A percentile compares a stretch with the other conserved stretches of the same genome.
Conservation (phyloP, 1,139 yeast genomes). For the Kluyveromyces marxianus region DNA sequence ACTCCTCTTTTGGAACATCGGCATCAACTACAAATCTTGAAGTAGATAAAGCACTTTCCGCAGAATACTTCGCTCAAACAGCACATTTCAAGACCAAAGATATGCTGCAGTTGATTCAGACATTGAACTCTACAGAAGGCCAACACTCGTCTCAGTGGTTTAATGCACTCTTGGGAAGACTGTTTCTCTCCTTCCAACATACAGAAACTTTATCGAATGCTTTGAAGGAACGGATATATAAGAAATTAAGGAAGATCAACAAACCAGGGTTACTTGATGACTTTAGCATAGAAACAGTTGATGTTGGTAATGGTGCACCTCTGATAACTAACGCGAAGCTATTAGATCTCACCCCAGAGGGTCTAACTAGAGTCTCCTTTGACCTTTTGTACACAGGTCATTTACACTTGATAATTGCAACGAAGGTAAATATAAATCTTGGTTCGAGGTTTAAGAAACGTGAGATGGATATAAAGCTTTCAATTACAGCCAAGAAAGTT, state of each 20-base stretch:
- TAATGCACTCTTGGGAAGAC: slow-evolving; percentile 75
- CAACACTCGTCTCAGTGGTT: slow-evolving; percentile 84
- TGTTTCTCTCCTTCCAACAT: slow-evolving; percentile 67
- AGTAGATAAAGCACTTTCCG: background rate
- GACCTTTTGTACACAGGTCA: slow-evolving; percentile 67
- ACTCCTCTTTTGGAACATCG: slow-evolving; percentile 32
- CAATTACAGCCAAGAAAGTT: slow-evolving; percentile 59
- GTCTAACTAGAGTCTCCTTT: slow-evolving; percentile 56
- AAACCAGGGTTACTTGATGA: slow-evolving; percentile 85
- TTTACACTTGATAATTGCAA: slow-evolving; percentile 65
- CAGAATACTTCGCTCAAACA: slow-evolving; percentile 30
- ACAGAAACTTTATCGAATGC: slow-evolving; percentile 58
- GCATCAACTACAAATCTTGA: slow-evolving; percentile 46
- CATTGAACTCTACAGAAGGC: slow-evolving; percentile 73
- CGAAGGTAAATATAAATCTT: slow-evolving; percentile 66
- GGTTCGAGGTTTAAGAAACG: slow-evolving; percentile 71
- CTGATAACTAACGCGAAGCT: slow-evolving; percentile 66
- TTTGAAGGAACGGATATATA: slow-evolving; percentile 52
- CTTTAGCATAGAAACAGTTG: slow-evolving; percentile 62
- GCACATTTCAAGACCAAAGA: slow-evolving; percentile 65
- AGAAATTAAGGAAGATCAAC: slow-evolving; percentile 69
- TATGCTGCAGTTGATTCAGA: slow-evolving; percentile 65
- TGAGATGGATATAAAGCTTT: slow-evolving; percentile 67
- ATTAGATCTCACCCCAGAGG: slow-evolving; percentile 70
- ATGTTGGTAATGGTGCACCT: slow-evolving; percentile 77